phyloP scores from a whole-genome alignment of 2,329 filamentous ascomycete species.

The Phialemonium atrogriseum region DNA sequence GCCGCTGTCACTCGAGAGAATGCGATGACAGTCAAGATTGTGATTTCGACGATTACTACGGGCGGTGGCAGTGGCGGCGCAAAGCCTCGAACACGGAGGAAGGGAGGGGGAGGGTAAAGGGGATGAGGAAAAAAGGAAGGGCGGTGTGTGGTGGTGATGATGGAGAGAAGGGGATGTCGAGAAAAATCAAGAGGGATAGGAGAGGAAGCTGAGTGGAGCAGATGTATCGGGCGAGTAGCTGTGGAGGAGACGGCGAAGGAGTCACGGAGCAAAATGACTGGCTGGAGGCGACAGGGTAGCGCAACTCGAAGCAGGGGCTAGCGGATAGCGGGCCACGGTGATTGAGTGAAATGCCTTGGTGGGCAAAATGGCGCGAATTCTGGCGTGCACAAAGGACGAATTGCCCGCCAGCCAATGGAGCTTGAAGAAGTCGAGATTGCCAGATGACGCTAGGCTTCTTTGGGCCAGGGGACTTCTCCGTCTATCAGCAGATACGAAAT shows the following conservation, averaged over 20 bases:
- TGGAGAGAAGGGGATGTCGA: conserved; percentile 22
- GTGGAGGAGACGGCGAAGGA: conserved; percentile 8
- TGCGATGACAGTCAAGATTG: background rate
- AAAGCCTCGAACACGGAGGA: conserved; percentile 16
- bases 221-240: conserved; percentile 2
- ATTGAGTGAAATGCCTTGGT: conserved; percentile 13
- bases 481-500: too few species aligned
- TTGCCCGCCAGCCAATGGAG: conserved; percentile 11
- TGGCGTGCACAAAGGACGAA: conserved; percentile 8
- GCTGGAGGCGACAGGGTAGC: conserved; percentile 9
- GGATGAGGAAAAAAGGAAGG: conserved; percentile 19
- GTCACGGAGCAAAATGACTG: conserved; percentile 15
- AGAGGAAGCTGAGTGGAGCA: conserved; percentile 4
- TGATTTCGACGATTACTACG: background rate
- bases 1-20: too few species aligned
- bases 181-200: conserved; percentile 20
- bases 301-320: conserved; percentile 13
- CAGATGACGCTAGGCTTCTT: conserved; percentile 14
- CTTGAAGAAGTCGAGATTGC: conserved; percentile 2
- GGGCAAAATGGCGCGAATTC: conserved; percentile 9
- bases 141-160: conserved; percentile 13
- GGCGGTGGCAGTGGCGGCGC: background rate
- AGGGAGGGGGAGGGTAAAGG: conserved; percentile 19
- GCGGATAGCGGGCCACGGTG: conserved; percentile 18
- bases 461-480: too few species aligned